phyloP scores from a whole-genome alignment of 257 asterid genomes.

The Gardenia jasminoides region DNA sequence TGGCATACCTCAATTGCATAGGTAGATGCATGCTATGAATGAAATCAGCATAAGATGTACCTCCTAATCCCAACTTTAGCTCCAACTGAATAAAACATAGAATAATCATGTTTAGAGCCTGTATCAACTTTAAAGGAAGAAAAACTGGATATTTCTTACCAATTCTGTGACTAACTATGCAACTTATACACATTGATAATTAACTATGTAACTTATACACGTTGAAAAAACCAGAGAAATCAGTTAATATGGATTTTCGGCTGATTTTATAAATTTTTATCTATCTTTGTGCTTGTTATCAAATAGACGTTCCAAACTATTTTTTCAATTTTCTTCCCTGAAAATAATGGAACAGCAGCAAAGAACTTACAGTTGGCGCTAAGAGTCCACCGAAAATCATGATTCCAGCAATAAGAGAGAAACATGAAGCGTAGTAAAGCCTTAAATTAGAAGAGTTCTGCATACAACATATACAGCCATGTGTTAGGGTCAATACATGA shows the following conservation, averaged over 20 bases:
- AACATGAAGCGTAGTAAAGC: conserved; percentile 77
- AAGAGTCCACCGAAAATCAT: conserved; percentile 95
- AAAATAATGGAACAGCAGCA: background rate
- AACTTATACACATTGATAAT: background rate
- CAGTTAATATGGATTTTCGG: too few species aligned
- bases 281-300: too few species aligned
- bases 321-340: background rate
- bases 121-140: background rate
- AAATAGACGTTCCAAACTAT: background rate
- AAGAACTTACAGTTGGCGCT: conserved; percentile 79
- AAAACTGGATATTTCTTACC: background rate
- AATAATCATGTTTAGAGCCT: conserved; percentile 20
- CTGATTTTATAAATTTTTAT: too few species aligned
- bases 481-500: background rate
- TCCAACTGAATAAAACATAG: conserved; percentile 56
- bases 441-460: conserved; percentile 80
- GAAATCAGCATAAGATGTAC: conserved; percentile 92
- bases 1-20: conserved; percentile 79
- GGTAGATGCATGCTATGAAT: conserved; percentile 82
- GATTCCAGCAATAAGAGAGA: conserved; percentile 85
- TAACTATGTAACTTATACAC: too few species aligned
- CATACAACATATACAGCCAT: conserved; percentile 17
- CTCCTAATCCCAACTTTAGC: conserved; percentile 89
- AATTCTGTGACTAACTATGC: background rate
- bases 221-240: background rate